Percentiles rank a stretch among this genome's conserved stretches.
Evolutionary conservation across 2,329 filamentous ascomycete genomes (phyloP).

Genomic region (Fusarium equiseti): DNA sequence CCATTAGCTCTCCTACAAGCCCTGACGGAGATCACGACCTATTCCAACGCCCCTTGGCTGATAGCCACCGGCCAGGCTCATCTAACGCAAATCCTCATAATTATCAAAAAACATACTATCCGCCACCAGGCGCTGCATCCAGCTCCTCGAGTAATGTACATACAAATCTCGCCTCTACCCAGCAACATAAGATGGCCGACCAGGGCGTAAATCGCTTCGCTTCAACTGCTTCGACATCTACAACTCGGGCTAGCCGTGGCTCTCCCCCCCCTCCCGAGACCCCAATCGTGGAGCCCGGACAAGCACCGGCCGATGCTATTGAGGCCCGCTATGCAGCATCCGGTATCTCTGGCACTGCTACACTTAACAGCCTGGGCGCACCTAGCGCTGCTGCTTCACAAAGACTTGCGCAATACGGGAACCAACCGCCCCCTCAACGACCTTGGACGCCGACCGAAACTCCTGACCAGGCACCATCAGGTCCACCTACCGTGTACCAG

Average conservation of each 20-base stretch:
- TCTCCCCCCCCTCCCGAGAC: constrained; percentile 97
- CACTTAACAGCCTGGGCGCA: constrained; percentile 77
- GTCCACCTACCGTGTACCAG: constrained; percentile 91
- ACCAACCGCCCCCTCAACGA: constrained; percentile 58
- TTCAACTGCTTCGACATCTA: constrained; percentile 93
- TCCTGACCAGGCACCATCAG: constrained; percentile 87
- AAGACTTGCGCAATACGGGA: constrained; percentile 81
- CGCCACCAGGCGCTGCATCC: constrained; percentile 62
- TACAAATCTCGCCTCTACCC: constrained; percentile 36
- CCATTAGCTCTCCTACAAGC: constrained; percentile 84
- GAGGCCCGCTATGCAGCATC: constrained; percentile 92
- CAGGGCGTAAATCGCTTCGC: constrained; percentile 70
- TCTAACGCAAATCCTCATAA: constrained; percentile 59
- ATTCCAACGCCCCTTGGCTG: constrained; percentile 75
- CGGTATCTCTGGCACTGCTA: constrained; percentile 87
- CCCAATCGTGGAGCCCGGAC: constrained; percentile 79
- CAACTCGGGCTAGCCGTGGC: constrained; percentile 89
- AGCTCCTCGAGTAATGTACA: constrained; percentile 51
- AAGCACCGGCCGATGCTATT: constrained; percentile 81
- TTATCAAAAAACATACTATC: constrained; percentile 72
- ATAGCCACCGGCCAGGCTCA: constrained; percentile 56
- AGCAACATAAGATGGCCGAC: constrained; percentile 54
- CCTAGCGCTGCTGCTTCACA: constrained; percentile 86
- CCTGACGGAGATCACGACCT: constrained; percentile 82
- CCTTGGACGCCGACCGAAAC: constrained; percentile 97